Evolutionary conservation across 2,329 filamentous ascomycete species (phyloP).

Genomic region (Fusarium sp.): DNA sequence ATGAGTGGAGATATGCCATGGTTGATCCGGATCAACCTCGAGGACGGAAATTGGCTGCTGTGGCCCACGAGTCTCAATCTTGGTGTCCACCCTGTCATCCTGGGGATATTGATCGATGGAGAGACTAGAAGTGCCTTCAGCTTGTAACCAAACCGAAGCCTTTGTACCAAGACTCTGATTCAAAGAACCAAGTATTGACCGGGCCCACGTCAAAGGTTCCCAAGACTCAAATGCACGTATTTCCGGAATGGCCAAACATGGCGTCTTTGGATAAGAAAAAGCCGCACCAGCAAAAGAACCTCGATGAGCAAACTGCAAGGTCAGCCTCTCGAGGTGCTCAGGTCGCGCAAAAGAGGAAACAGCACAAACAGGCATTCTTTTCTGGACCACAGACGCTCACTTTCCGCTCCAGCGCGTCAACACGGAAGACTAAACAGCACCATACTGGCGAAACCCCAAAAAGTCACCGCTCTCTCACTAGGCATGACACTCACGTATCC

Average conservation of each 20-base stretch:
- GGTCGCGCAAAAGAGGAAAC: not conserved
- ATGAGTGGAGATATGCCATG: slow-evolving; percentile 49
- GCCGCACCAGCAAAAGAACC: not conserved
- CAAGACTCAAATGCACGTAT: slow-evolving; percentile 12
- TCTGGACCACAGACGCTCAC: slow-evolving; percentile 10
- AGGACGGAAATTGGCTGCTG: slow-evolving; percentile 29
- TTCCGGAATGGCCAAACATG: slow-evolving; percentile 26
- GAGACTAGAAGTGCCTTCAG: slow-evolving; percentile 33
- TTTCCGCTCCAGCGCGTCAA: not conserved
- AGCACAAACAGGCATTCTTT: slow-evolving; percentile 23
- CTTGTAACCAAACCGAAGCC: slow-evolving; percentile 29
- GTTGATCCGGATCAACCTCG: slow-evolving; percentile 45
- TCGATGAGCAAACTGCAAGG: not conserved
- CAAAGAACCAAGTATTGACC: slow-evolving; percentile 2
- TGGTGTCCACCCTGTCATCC: slow-evolving; percentile 47
- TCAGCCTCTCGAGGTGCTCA: not conserved
- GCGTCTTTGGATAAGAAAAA: slow-evolving; percentile 1
- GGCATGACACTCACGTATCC: not conserved
- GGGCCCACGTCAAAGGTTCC: slow-evolving; percentile 26
- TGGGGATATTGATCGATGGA: slow-evolving; percentile 35
- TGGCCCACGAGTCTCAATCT: slow-evolving; percentile 7
- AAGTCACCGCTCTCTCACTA: not conserved
- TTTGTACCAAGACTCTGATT: not conserved
- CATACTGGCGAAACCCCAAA: not conserved
- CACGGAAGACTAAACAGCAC: not conserved